These are phyloP conservation scores for Oidium heveae DNA, from an alignment of 2,329 filamentous ascomycete species.

Conservation along the genomic window DNA sequence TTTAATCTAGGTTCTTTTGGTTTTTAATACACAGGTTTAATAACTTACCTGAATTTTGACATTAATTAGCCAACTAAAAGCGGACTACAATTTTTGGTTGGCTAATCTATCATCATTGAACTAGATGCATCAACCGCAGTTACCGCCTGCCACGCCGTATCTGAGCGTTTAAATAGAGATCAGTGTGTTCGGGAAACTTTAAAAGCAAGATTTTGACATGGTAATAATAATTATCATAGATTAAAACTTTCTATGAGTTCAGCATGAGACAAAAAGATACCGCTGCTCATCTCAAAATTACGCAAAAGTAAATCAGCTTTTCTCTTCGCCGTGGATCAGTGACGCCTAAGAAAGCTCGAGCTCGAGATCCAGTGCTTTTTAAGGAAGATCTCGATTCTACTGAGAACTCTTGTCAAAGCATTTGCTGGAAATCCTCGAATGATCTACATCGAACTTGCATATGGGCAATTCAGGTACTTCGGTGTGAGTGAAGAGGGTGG, in stretches of 20 bases:
- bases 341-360: no score
- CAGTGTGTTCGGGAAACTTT: no score
- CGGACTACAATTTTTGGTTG: no score
- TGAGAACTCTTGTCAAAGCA: background rate
- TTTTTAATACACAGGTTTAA: no score
- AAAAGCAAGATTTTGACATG: background rate
- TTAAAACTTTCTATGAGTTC: background rate
- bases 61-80: no score
- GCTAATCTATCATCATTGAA: no score
- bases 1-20: no score
- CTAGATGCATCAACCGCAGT: background rate
- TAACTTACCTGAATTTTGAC: no score
- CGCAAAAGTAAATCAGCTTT: background rate
- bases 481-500: background rate
- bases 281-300: background rate
- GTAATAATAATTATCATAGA: background rate
- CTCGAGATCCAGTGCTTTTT: background rate
- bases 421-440: background rate
- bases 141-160: background rate
- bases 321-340: no score
- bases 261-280: background rate
- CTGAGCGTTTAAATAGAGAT: background rate
- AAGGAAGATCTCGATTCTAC: no score
- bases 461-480: background rate
- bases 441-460: no score